Evolutionary conservation across 2,329 filamentous ascomycete species (phyloP).

Genomic region (Fusarium austroafricanum): DNA sequence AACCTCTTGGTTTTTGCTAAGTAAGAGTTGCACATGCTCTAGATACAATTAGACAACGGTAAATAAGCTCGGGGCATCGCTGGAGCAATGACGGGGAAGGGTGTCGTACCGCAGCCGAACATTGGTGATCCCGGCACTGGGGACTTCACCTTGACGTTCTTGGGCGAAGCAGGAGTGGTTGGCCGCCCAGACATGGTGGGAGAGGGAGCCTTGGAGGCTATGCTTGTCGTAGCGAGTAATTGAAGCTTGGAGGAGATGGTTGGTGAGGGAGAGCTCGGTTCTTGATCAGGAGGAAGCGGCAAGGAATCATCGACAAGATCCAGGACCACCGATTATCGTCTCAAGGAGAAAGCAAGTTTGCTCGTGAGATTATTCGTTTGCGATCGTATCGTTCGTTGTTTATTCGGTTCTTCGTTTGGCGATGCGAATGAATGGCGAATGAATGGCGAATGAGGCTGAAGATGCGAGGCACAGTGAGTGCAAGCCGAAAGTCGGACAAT

Average conservation of each 20-base stretch:
- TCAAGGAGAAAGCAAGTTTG: not conserved
- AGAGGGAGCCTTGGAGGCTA: slow-evolving; percentile 6
- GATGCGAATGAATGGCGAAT: slow-evolving; percentile 9
- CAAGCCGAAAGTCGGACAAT: slow-evolving; percentile 31
- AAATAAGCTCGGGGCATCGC: not conserved
- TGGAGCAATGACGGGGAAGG: slow-evolving; percentile 2
- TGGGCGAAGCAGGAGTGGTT: slow-evolving; percentile 64
- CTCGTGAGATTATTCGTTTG: not conserved
- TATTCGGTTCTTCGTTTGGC: slow-evolving; percentile 11
- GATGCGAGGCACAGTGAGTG: slow-evolving; percentile 14
- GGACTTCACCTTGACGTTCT: slow-evolving; percentile 70
- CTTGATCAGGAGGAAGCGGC: not conserved
- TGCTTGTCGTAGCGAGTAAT: not conserved
- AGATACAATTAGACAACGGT: slow-evolving; percentile 46
- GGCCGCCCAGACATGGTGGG: slow-evolving; percentile 59
- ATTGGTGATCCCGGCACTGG: slow-evolving; percentile 69
- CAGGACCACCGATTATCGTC: not conserved
- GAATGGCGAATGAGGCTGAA: slow-evolving; percentile 28
- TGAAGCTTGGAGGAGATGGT: slow-evolving; percentile 5
- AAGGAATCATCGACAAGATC: not conserved
- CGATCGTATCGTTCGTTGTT: not conserved
- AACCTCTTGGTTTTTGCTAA: slow-evolving; percentile 70
- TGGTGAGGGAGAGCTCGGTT: slow-evolving; percentile 10
- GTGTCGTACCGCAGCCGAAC: slow-evolving; percentile 71
- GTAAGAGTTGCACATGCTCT: slow-evolving; percentile 80